phyloP scores from a whole-genome alignment of 352 stramenopile species.

The Globisporangium cystogenes region DNA sequence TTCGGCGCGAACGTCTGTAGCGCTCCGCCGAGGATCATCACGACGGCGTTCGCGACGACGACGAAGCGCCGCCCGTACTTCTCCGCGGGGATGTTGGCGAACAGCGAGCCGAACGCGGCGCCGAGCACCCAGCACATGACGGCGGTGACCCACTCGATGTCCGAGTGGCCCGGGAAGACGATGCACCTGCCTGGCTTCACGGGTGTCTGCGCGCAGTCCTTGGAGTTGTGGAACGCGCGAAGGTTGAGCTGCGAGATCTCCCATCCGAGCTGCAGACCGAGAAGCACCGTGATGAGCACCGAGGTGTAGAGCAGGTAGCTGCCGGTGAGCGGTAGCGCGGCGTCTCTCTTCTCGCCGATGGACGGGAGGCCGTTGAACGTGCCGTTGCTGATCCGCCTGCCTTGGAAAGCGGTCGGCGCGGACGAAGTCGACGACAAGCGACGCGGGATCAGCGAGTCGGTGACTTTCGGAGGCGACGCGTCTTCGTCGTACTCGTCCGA shows the following conservation, averaged over 20 bases:
- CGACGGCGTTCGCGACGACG: slow-evolving; percentile 20
- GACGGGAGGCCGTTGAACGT: slow-evolving; percentile 2
- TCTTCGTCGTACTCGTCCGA: slow-evolving; percentile 1
- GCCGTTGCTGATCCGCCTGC: slow-evolving; percentile 2
- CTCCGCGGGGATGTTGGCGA: slow-evolving; percentile 25
- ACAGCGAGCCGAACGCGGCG: slow-evolving; percentile 24
- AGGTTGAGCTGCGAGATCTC: slow-evolving; percentile 41
- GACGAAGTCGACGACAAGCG: slow-evolving; percentile 5
- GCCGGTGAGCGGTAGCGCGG: slow-evolving; percentile 10
- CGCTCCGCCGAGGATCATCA: slow-evolving; percentile 30
- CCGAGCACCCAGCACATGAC: slow-evolving; percentile 38
- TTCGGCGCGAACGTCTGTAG: slow-evolving; percentile 31
- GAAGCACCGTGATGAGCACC: slow-evolving; percentile 28
- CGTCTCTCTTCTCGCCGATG: slow-evolving; percentile 4
- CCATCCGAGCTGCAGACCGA: slow-evolving; percentile 33
- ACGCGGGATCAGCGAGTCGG: slow-evolving; percentile 6
- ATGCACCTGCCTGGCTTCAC: slow-evolving; percentile 25
- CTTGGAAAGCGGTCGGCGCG: slow-evolving; percentile 1
- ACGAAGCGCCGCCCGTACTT: slow-evolving; percentile 28
- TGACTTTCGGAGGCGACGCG: slow-evolving; percentile 5
- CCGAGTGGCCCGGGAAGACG: slow-evolving; percentile 32
- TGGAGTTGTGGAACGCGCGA: slow-evolving; percentile 29
- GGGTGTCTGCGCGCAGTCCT: slow-evolving; percentile 18
- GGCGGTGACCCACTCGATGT: slow-evolving; percentile 26
- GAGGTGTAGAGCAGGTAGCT: slow-evolving; percentile 28